Evolutionary conservation across 2,329 filamentous ascomycete species (phyloP).

Genomic region (Thelonectria discophora): DNA sequence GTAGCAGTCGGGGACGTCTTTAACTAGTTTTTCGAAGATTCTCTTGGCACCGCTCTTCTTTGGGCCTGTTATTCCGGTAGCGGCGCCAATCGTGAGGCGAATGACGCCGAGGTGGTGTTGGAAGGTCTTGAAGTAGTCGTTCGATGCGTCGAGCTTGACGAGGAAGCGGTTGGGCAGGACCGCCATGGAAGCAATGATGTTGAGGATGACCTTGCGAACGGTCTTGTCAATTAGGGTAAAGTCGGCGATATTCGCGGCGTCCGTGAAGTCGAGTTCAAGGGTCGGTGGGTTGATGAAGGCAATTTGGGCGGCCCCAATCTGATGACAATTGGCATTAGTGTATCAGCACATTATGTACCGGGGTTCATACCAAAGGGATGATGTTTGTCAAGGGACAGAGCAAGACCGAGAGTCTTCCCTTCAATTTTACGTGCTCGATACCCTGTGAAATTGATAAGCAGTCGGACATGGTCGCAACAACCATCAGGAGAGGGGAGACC

Average conservation of each 20-base stretch:
- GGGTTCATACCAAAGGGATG: slow-evolving; percentile 35
- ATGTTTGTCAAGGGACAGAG: slow-evolving; percentile 37
- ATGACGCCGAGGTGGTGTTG: slow-evolving; percentile 38
- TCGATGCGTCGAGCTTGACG: slow-evolving; percentile 38
- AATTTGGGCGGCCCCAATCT: slow-evolving; percentile 41
- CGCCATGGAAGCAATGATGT: slow-evolving; percentile 39
- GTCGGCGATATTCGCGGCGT: slow-evolving; percentile 40
- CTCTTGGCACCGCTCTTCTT: slow-evolving; percentile 39
- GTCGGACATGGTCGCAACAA: slow-evolving; percentile 2
- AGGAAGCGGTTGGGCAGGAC: slow-evolving; percentile 42
- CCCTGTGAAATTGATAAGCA: slow-evolving; percentile 21
- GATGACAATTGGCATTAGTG: background rate
- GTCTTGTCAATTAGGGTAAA: slow-evolving; percentile 36
- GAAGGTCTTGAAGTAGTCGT: slow-evolving; percentile 43
- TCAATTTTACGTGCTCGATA: slow-evolving; percentile 39
- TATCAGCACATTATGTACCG: background rate
- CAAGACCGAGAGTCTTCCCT: slow-evolving; percentile 35
- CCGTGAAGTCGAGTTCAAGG: slow-evolving; percentile 39
- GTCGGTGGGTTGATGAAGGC: slow-evolving; percentile 40
- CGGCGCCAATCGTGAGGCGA: slow-evolving; percentile 35
- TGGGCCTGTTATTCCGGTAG: slow-evolving; percentile 34
- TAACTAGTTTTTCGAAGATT: slow-evolving; percentile 35
- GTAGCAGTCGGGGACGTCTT: slow-evolving; percentile 39
- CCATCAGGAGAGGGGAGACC: background rate
- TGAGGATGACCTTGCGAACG: slow-evolving; percentile 38